Base-by-base conservation (phyloP, 1,284 basidiomycete species). In the Leucoagaricus sp. region DNA sequence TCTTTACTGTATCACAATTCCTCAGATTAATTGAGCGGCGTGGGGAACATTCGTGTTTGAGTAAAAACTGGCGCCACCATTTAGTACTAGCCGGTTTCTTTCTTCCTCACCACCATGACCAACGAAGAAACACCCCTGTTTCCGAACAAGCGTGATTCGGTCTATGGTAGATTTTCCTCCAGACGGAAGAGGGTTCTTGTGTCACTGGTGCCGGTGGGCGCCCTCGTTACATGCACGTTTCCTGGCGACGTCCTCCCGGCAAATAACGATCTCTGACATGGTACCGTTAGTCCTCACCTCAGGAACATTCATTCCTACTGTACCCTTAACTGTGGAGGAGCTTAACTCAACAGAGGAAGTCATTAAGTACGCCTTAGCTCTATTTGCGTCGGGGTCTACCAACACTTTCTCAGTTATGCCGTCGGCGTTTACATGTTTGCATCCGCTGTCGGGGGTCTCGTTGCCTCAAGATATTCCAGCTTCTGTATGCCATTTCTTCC, bases 241-340 rank as follows among this genome's bases (percentile, higher is more conserved):
- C n/a, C n/a, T n/a, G n/a, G n/a, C n/a, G n/a, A n/a, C n/a, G n/a
- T n/a, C n/a, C n/a, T n/a, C n/a, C n/a, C n/a, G n/a, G n/a, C n/a
- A n/a, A n/a, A n/a, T n/a, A n/a, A n/a, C n/a, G n/a, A n/a, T n/a
- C n/a, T n/a, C n/a, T n/a, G n/a, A n/a, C n/a, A n/a, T n/a, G n/a
- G n/a, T n/a, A n/a, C n/a, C n/a, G n/a, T 41, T 49, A 91, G 87
- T 87, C 29, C 84, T 91, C 65, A 80, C 87, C 0, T 78, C 84
- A 1, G 83, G 84, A 4, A 81, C 83, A 1, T 89, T 91, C 69
- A 75, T 88, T 2, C 89, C 89, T 0, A 80, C 82, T 0, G 87
- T 91, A 50, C 85, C 86, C 0, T 76, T 85, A 54, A 84, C 91
- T 59, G 79, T 85, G 0, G 65, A 28, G 17, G 59, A 60, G 6